A percentile compares a stretch with the other conserved stretches of the same genome.
These are phyloP conservation scores for Taphrina sp. DNA, from an alignment of 1,139 yeast species.

Conservation along the genomic window DNA sequence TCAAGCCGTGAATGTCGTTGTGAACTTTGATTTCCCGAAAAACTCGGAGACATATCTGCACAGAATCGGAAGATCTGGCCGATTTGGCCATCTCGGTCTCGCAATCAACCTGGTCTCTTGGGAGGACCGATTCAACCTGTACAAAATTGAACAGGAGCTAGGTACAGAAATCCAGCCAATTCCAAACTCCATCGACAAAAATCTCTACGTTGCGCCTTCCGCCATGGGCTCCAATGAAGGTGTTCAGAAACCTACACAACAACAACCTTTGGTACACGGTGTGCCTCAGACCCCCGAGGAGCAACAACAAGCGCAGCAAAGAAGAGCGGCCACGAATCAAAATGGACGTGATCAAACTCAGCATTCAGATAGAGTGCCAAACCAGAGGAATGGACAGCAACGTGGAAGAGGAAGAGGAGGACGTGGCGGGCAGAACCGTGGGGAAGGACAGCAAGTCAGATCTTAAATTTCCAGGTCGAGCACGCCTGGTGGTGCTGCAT, in stretches of 20 bases:
- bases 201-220: constrained; percentile 62
- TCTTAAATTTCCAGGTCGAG: too few relatives aligned
- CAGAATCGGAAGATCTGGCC: constrained; percentile 98
- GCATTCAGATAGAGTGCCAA: neutral
- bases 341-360: constrained; percentile 40
- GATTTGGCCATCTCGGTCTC: constrained; percentile 97
- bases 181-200: constrained; percentile 83
- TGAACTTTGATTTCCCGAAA: constrained; percentile 97
- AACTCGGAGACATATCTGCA: constrained; percentile 96
- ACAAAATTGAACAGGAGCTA: constrained; percentile 93
- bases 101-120: constrained; percentile 95
- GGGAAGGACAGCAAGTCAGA: constrained; percentile 10
- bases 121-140: constrained; percentile 85
- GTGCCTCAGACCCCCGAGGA: constrained; percentile 39
- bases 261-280: constrained; percentile 16
- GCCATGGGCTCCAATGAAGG: constrained; percentile 31
- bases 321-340: constrained; percentile 37
- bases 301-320: constrained; percentile 34
- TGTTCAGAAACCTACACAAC: constrained; percentile 31
- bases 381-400: neutral
- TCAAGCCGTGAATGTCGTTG: constrained; percentile 97
- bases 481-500: too few relatives aligned
- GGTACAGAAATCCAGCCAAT: constrained; percentile 97
- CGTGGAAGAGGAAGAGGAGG: constrained; percentile 11
- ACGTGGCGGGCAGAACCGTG: constrained; percentile 2